Evolutionary conservation across 257 asterid genomes (phyloP).

Genomic region (Capsicum pubescens): DNA sequence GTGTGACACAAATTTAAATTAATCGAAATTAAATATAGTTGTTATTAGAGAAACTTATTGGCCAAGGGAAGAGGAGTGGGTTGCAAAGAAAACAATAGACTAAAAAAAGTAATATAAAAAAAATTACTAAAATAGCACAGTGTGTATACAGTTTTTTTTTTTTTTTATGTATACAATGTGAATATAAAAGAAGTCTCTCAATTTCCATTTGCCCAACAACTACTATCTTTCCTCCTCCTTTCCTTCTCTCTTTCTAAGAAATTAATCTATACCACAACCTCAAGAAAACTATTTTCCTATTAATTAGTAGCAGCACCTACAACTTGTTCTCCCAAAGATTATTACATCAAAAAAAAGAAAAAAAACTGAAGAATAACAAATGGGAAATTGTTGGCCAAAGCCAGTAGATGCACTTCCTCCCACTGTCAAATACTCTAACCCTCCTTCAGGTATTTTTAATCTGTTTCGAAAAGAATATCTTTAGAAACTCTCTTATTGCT

Average conservation of each 20-base stretch:
- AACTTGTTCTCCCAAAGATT: background rate
- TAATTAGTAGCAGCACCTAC: background rate
- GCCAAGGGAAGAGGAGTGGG: background rate
- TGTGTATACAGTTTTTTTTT: background rate
- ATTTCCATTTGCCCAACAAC: background rate
- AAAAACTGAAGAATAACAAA: background rate
- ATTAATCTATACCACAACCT: background rate
- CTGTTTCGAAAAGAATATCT: background rate
- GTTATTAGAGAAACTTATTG: background rate
- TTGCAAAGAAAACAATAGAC: background rate
- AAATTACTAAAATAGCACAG: background rate
- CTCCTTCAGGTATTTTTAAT: conserved; percentile 6
- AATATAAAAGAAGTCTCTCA: background rate
- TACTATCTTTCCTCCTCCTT: background rate
- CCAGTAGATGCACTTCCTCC: conserved; percentile 42
- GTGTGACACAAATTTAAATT: background rate
- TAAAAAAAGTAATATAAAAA: background rate
- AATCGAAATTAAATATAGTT: background rate
- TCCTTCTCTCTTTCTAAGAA: conserved; percentile 39
- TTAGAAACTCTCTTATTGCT: background rate
- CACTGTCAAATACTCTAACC: conserved; percentile 13
- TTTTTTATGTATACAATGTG: background rate
- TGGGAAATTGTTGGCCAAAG: conserved; percentile 58
- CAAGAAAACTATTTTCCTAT: background rate
- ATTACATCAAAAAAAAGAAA: background rate